Conservation (phyloP, 352 stramenopile genomes). For the Globisporangium solare region DNA sequence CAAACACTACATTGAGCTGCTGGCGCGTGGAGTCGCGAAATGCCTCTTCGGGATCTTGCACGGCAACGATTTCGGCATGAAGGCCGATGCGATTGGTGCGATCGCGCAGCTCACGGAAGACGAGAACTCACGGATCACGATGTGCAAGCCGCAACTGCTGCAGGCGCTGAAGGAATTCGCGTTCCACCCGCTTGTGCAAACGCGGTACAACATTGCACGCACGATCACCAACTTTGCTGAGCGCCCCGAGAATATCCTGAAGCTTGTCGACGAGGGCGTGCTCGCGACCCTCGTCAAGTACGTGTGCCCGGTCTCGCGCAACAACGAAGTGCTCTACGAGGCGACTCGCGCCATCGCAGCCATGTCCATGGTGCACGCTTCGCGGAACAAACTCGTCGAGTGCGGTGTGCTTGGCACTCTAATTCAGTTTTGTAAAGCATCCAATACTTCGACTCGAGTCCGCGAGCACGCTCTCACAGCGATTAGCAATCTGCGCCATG, state of each 20-base stretch:
- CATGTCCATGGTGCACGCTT: slow-evolving; percentile 59
- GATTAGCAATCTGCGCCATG: slow-evolving; percentile 63
- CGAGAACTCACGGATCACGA: slow-evolving; percentile 50
- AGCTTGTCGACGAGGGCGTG: slow-evolving; percentile 64
- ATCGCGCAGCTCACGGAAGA: slow-evolving; percentile 67
- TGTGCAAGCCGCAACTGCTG: slow-evolving; percentile 67
- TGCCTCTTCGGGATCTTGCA: slow-evolving; percentile 64
- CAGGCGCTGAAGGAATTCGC: slow-evolving; percentile 55
- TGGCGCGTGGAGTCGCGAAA: slow-evolving; percentile 65
- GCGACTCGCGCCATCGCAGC: slow-evolving; percentile 52
- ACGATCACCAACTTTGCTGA: slow-evolving; percentile 79
- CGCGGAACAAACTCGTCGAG: slow-evolving; percentile 50
- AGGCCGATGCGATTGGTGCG: slow-evolving; percentile 59
- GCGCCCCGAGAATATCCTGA: slow-evolving; percentile 63
- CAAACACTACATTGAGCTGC: slow-evolving; percentile 68
- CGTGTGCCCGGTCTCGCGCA: slow-evolving; percentile 46
- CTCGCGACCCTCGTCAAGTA: slow-evolving; percentile 66
- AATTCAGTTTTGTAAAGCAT: slow-evolving; percentile 47
- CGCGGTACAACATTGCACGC: slow-evolving; percentile 55
- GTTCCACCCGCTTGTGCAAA: slow-evolving; percentile 54
- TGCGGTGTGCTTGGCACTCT: slow-evolving; percentile 53
- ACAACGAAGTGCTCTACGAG: slow-evolving; percentile 51
- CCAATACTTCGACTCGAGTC: slow-evolving; percentile 32
- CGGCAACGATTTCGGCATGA: slow-evolving; percentile 69
- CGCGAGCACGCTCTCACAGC: slow-evolving; percentile 34